These are phyloP conservation scores for Rhodomyrtus psidioides DNA, from an alignment of 441 rosid genomes.

Conservation along the genomic window DNA sequence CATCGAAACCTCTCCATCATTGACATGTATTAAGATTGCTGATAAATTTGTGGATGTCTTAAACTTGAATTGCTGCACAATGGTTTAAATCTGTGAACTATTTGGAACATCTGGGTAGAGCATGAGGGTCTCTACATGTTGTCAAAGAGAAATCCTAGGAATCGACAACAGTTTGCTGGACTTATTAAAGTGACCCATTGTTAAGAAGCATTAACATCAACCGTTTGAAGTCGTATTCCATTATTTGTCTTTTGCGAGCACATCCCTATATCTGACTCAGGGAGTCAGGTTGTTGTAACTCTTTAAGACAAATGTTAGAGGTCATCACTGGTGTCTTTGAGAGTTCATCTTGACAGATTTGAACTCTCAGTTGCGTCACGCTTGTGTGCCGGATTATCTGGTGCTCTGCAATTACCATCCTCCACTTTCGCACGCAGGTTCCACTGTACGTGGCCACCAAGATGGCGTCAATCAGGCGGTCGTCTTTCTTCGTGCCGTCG, in stretches of 20 bases:
- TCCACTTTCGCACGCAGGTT: constrained; percentile 28
- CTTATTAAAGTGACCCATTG: neutral
- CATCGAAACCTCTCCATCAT: neutral
- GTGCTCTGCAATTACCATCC: neutral
- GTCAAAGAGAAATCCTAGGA: neutral
- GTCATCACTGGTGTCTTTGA: neutral
- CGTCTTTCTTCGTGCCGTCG: constrained; percentile 81
- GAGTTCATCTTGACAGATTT: neutral
- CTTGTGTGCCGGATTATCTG: neutral
- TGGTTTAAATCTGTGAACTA: neutral
- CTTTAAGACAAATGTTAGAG: neutral
- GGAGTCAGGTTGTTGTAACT: neutral
- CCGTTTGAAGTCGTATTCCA: neutral
- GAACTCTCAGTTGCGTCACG: neutral
- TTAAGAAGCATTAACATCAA: neutral
- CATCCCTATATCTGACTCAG: neutral
- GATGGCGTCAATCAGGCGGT: constrained; percentile 75
- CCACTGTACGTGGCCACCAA: constrained; percentile 89
- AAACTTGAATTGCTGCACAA: neutral
- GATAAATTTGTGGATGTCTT: neutral
- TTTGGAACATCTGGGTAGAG: neutral
- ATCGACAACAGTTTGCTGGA: neutral
- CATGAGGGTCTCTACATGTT: rapidly evolving
- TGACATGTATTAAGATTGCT: neutral
- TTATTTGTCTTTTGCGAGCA: neutral